Base-by-base conservation (phyloP, 2,329 filamentous ascomycete genomes). In the Aspergillus chevalieri region DNA sequence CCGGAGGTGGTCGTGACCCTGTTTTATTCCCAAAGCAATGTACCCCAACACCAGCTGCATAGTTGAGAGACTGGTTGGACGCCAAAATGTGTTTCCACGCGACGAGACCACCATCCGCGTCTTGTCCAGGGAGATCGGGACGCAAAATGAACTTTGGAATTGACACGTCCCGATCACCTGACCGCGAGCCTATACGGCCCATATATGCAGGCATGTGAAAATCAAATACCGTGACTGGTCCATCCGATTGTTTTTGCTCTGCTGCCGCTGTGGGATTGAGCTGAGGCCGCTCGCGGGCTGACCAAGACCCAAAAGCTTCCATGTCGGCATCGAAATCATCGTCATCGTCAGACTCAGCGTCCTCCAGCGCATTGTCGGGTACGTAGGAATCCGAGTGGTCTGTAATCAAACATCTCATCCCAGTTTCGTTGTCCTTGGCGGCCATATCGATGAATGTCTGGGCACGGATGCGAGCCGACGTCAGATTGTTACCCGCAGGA, bases 381-480 rank as follows among this genome's bases (percentile, higher is more conserved):
- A 67, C 55, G 30, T 65, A 70, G 1, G 55, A 57, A 36, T 71
- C 66, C 0, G 70, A 73, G 48, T 68, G 65, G 52, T 74, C 71
- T 19, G 69, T 71, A 41, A 74, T 66, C 15, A 73, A 47, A 5
- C 73, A 63, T 30, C 59, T 64, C 61, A 73, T 67, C 17, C 69
- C 71, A 3, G 60, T 60, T 47, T 73, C 69, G 2, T 61, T 66
- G 43, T 72, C 68, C 53, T 69, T 73, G 4, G 62, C 61, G 2
- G 68, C 67, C 61, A 68, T 70, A 24, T 74, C 71, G 17, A 74
- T 74, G 34, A 73, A 73, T 4, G 66, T 71, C 48, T 73, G 71
- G 2, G 72, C 72, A 17, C 73, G 69, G 38, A 74, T 72, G 8
- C 72, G 70, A 14, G 72, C 69, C 4, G 67, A 72, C 2, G 66